A percentile compares a stretch with the other conserved stretches of the same genome.
These are phyloP conservation scores for Nelumbo lutea DNA, from an alignment of 164 flowering plant genomes.

Conservation along the genomic window DNA sequence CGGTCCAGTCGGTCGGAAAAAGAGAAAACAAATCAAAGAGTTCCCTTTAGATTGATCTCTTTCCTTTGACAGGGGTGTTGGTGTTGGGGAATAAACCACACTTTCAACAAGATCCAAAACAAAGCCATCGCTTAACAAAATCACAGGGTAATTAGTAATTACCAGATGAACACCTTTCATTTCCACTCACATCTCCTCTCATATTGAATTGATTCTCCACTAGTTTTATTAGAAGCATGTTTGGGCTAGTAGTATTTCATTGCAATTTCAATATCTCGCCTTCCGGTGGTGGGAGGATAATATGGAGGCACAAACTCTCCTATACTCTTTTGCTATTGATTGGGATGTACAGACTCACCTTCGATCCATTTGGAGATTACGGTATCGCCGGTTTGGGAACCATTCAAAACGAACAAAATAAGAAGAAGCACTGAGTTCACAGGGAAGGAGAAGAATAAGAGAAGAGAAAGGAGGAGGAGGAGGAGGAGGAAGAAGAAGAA, in stretches of 20 bases:
- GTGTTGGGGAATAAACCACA: slow-evolving; percentile 73
- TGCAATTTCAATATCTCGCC: slow-evolving; percentile 89
- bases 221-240: slow-evolving; percentile 12
- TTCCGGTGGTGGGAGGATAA: slow-evolving; percentile 87
- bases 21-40: too few relatives aligned
- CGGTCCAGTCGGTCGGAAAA: too few relatives aligned
- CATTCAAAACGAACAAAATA: too few relatives aligned
- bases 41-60: slow-evolving; percentile 34
- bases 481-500: too few relatives aligned
- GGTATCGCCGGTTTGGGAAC: too few relatives aligned
- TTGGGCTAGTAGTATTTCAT: slow-evolving; percentile 74
- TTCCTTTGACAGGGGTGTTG: slow-evolving; percentile 55
- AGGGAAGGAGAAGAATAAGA: too few relatives aligned
- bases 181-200: slow-evolving; percentile 65
- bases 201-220: slow-evolving; percentile 37
- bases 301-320: slow-evolving; percentile 66
- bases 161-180: slow-evolving; percentile 78
- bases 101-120: slow-evolving; percentile 44
- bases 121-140: slow-evolving; percentile 42
- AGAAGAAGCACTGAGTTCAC: too few relatives aligned
- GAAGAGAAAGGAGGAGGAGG: too few relatives aligned
- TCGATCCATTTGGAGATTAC: too few relatives aligned
- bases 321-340: slow-evolving; percentile 46
- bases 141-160: slow-evolving; percentile 46
- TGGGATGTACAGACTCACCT: slow-evolving; percentile 53